phyloP scores from a whole-genome alignment of 805 yeast species.

The Diddensiella caesifluorescens region DNA sequence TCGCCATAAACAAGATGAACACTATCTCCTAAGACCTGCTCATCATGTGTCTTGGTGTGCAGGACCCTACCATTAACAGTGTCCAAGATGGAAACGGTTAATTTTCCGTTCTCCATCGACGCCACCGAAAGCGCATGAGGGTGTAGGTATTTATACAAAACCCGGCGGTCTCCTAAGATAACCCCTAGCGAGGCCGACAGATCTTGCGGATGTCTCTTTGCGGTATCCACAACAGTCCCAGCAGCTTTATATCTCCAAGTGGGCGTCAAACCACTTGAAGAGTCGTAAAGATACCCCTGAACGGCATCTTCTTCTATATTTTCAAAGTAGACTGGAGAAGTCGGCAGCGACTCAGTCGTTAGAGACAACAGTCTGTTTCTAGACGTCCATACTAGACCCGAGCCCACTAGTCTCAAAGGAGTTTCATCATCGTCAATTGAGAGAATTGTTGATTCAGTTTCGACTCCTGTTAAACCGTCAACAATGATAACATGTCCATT shows the following conservation, averaged over 20 bases:
- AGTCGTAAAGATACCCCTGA: constrained; percentile 17
- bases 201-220: constrained; percentile 38
- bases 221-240: constrained; percentile 36
- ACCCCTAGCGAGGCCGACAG: constrained; percentile 58
- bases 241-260: constrained; percentile 39
- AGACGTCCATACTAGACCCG: constrained; percentile 8
- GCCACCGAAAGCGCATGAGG: constrained; percentile 59
- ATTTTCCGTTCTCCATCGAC: constrained; percentile 23
- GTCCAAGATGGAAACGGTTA: constrained; percentile 57
- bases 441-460: constrained; percentile 5
- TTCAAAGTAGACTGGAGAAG: constrained; percentile 14
- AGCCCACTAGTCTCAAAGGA: constrained; percentile 1
- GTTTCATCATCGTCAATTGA: constrained; percentile 6
- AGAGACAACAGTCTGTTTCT: constrained; percentile 7
- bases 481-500: constrained; percentile 7
- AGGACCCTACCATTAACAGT: constrained; percentile 63
- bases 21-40: constrained; percentile 36
- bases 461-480: constrained; percentile 14
- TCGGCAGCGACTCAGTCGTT: background rate
- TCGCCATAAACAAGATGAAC: constrained; percentile 65
- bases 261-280: background rate
- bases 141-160: constrained; percentile 75
- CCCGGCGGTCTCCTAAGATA: constrained; percentile 62
- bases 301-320: constrained; percentile 11
- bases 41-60: constrained; percentile 39